phyloP scores from a whole-genome alignment of 2,329 filamentous ascomycete species.

The Didymosphaeria variabile region DNA sequence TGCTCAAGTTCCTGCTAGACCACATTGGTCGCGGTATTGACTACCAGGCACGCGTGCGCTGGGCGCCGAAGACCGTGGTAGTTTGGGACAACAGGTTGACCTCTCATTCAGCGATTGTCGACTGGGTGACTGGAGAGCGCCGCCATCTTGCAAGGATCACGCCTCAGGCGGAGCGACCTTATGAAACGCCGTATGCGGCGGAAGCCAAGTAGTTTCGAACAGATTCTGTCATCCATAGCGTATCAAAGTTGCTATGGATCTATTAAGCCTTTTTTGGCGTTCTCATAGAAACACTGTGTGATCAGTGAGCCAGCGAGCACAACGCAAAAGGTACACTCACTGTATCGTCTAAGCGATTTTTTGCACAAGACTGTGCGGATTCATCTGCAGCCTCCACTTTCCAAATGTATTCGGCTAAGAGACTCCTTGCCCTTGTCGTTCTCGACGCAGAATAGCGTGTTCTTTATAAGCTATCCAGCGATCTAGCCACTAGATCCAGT shows the following conservation, averaged over 20 bases:
- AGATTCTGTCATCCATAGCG: neutral
- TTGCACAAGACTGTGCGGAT: no score
- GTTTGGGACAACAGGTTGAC: constrained; percentile 77
- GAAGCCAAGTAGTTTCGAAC: neutral
- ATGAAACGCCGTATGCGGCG: constrained; percentile 8
- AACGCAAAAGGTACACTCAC: neutral
- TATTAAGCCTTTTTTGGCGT: neutral
- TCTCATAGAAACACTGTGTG: neutral
- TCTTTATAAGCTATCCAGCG: neutral
- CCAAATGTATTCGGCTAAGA: neutral
- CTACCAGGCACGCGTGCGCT: constrained; percentile 72
- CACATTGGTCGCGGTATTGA: constrained; percentile 67
- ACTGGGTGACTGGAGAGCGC: constrained; percentile 12
- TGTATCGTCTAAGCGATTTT: no score
- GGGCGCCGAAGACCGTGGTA: constrained; percentile 77
- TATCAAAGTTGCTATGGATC: neutral
- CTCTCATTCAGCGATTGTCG: constrained; percentile 11
- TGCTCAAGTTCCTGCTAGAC: constrained; percentile 77
- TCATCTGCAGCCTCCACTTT: neutral
- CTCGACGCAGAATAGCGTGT: neutral
- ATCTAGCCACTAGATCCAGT: neutral
- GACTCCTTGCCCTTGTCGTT: neutral
- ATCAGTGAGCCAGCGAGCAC: neutral
- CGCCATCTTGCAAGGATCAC: constrained; percentile 13
- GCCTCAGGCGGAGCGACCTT: constrained; percentile 11